Percentiles rank a stretch among this genome's conserved stretches.
Conservation (phyloP, 441 rosid genomes). For the Pelargonium fulgidum region DNA sequence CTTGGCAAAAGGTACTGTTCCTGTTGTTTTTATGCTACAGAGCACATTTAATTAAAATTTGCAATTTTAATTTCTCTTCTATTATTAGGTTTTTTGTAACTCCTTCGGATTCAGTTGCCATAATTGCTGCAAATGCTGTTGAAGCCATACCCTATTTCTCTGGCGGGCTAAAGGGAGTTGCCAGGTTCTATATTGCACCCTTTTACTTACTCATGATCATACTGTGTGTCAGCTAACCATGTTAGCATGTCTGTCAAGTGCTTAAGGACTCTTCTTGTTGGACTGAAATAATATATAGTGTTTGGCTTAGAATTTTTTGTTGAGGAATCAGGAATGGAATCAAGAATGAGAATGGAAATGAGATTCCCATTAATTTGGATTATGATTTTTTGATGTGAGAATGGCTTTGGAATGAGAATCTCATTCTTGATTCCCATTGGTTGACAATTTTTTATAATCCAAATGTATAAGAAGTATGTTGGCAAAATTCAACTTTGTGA, state of each 20-base stretch:
- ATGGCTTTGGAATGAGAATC: no score
- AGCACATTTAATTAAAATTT: constrained; percentile 6
- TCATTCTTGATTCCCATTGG: no score
- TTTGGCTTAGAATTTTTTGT: no score
- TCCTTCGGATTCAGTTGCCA: constrained; percentile 96
- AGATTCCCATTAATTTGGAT: no score
- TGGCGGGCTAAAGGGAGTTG: constrained; percentile 92
- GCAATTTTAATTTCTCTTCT: constrained; percentile 15
- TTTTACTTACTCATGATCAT: background rate
- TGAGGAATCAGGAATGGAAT: no score
- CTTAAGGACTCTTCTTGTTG: background rate
- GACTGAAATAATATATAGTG: no score
- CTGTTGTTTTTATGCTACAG: constrained; percentile 1
- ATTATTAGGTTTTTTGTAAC: constrained; percentile 83
- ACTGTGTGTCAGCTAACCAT: background rate
- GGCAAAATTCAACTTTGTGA: background rate
- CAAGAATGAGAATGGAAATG: no score
- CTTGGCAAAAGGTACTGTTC: constrained; percentile 80
- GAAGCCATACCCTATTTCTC: constrained; percentile 89
- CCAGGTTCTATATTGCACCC: constrained; percentile 47
- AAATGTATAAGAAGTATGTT: background rate
- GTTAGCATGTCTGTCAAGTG: background rate
- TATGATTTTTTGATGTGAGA: no score
- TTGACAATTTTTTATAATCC: no score
- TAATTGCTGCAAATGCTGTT: constrained; percentile 95